phyloP scores from a whole-genome alignment of 2,329 filamentous ascomycete genomes.

The Didymella keratinophila region DNA sequence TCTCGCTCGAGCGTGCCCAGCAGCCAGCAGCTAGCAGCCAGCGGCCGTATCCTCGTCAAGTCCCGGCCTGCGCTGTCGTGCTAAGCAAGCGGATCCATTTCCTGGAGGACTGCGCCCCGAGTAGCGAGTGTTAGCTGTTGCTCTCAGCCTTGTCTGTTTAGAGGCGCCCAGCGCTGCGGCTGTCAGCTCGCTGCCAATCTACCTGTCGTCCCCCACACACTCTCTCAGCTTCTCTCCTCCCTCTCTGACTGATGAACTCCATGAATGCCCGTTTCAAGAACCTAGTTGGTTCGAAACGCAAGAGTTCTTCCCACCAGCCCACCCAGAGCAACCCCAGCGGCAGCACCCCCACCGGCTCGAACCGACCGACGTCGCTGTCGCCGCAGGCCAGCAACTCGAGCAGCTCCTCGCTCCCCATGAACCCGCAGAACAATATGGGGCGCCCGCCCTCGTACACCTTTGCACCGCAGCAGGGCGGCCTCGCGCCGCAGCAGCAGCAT shows the following conservation, averaged over 20 bases:
- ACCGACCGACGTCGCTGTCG: conserved; percentile 51
- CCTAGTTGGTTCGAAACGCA: conserved; percentile 83
- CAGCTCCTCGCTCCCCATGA: conserved; percentile 60
- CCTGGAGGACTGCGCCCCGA: conserved; percentile 16
- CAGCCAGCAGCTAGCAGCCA: not conserved
- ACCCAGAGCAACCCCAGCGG: conserved; percentile 37
- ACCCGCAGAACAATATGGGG: conserved; percentile 61
- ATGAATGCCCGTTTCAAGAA: conserved; percentile 81
- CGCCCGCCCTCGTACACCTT: conserved; percentile 71
- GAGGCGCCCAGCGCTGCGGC: conserved; percentile 31
- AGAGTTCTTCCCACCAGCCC: conserved; percentile 65
- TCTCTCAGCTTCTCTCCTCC: conserved; percentile 28
- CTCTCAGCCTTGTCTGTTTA: conserved; percentile 19
- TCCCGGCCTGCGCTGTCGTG: conserved; percentile 10
- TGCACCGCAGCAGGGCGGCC: conserved; percentile 50
- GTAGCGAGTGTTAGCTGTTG: conserved; percentile 8
- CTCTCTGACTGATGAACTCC: conserved; percentile 70
- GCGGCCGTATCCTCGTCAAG: conserved; percentile 5
- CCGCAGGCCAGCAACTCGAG: conserved; percentile 51
- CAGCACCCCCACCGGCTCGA: conserved; percentile 49
- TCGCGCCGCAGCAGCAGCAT: conserved; percentile 44
- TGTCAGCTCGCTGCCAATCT: conserved; percentile 44
- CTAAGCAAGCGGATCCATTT: not conserved
- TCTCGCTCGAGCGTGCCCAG: not conserved
- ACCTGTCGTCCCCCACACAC: conserved; percentile 36